Base-by-base conservation (phyloP, 345 rosid species). In the Euclidium syriacum region DNA sequence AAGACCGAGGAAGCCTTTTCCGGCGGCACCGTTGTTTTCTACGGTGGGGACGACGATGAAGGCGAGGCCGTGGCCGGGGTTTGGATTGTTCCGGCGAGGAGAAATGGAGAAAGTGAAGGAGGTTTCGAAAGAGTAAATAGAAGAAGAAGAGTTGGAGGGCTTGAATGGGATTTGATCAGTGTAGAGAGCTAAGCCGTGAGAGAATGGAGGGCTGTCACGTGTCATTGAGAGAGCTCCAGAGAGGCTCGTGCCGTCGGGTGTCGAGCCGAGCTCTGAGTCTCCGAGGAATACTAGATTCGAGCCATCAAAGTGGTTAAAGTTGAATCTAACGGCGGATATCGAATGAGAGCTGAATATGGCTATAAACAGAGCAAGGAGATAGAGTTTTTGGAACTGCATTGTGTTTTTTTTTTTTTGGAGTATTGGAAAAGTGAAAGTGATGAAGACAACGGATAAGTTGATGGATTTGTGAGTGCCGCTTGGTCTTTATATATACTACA, bases 21-120 rank as follows among this genome's bases (percentile, higher is more conserved):
- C 20, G 18, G 67, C 16, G 5, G 41, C 35, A 1, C 51, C 71
- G 0, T 18, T 68, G 24, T 32, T 32, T n/a, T 41, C 30, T 33
- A 36, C 61, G 1, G 14, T 4, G n/a, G 68, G 72, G 4, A 32
- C 25, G 12, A 56, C 32, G 20, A 56, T 4, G 24, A 46, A 66
- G 48, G 39, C 64, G 18, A 55, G 40, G 25, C 64, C 56, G 7
- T 46, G 71, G 5, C 57, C 39, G 0, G 64, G 50, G 16, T 3
- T 53, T 1, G 7, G 47, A 29, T 38, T 20, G 5, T 67, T 30
- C 11, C 11, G 38, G 55, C 33, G 50, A 3, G 49, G 51, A 19
- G 55, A 33, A 18, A 47, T 67, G 22, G 51, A 56, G 61, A 71
- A 71, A 15, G 58, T 57, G 14, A 56, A 56, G 16, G 69, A 40